Evolutionary conservation across 805 yeast genomes (phyloP).

Genomic region (Ogataea ramenticola): DNA sequence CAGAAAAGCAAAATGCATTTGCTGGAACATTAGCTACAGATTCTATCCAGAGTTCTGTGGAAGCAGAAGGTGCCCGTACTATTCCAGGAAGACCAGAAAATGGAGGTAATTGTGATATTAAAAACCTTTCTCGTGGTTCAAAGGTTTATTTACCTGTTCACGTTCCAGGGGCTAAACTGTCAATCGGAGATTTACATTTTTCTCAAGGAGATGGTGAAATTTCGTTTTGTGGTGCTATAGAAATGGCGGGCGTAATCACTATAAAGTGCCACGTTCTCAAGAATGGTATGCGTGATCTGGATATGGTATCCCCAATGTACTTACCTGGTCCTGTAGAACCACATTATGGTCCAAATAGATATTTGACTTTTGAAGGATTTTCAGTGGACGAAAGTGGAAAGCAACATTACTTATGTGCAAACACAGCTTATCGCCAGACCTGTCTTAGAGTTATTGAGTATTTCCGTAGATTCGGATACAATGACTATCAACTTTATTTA

Average conservation of each 20-base stretch:
- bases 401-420: slow-evolving; percentile 38
- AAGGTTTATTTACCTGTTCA: slow-evolving; percentile 41
- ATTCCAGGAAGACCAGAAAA: slow-evolving; percentile 47
- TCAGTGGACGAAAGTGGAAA: slow-evolving; percentile 43
- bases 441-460: slow-evolving; percentile 43
- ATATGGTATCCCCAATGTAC: slow-evolving; percentile 39
- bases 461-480: slow-evolving; percentile 41
- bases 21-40: slow-evolving; percentile 31
- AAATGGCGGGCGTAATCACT: slow-evolving; percentile 43
- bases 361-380: slow-evolving; percentile 45
- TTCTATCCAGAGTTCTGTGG: slow-evolving; percentile 19
- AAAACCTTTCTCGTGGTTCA: slow-evolving; percentile 42
- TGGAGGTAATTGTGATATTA: slow-evolving; percentile 49
- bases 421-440: slow-evolving; percentile 45
- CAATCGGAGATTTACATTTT: slow-evolving; percentile 44
- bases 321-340: slow-evolving; percentile 43
- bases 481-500: slow-evolving; percentile 42
- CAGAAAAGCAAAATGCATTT: slow-evolving; percentile 26
- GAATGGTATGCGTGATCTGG: slow-evolving; percentile 32
- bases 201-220: slow-evolving; percentile 50
- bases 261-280: slow-evolving; percentile 33
- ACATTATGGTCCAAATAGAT: slow-evolving; percentile 41
- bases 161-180: slow-evolving; percentile 39
- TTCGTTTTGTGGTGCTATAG: slow-evolving; percentile 48
- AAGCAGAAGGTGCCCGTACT: slow-evolving; percentile 41